These are phyloP conservation scores for Entoloma clypeatum DNA, from an alignment of 1,284 basidiomycete species.

Conservation along the genomic window DNA sequence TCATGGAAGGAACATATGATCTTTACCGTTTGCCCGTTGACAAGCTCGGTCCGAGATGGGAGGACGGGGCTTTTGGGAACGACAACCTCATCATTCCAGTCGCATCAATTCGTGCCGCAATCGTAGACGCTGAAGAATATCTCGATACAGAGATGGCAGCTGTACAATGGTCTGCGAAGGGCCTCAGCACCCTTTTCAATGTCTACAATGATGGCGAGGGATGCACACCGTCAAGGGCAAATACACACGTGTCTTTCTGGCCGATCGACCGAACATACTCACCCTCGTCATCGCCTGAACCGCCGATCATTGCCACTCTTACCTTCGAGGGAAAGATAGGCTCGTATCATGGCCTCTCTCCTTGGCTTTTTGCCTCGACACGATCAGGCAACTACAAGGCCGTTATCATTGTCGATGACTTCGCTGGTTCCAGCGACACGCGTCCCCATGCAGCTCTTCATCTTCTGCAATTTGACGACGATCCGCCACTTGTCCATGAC, in stretches of 20 bases:
- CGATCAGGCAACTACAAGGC: constrained; percentile 11
- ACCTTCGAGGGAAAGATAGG: constrained; percentile 4
- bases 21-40: constrained; percentile 9
- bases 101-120: neutral
- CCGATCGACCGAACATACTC: neutral
- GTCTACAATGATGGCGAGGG: neutral
- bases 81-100: neutral
- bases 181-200: constrained; percentile 2
- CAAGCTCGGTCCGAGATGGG: neutral
- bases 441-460: neutral
- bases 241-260: constrained; percentile 7
- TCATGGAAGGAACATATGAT: neutral
- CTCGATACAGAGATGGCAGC: constrained; percentile 5
- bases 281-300: neutral
- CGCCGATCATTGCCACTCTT: neutral
- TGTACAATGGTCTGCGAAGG: constrained; percentile 3
- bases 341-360: constrained; percentile 1
- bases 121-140: neutral
- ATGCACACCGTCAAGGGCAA: neutral
- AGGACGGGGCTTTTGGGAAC: neutral
- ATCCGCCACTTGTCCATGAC: neutral
- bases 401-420: neutral
- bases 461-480: constrained; percentile 5
- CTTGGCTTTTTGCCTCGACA: constrained; percentile 7
- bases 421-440: too few relatives aligned